A percentile compares a stretch with the other conserved stretches of the same genome.
Evolutionary conservation across 306 rosid genomes (phyloP).

Genomic region (Medicago lupulina): DNA sequence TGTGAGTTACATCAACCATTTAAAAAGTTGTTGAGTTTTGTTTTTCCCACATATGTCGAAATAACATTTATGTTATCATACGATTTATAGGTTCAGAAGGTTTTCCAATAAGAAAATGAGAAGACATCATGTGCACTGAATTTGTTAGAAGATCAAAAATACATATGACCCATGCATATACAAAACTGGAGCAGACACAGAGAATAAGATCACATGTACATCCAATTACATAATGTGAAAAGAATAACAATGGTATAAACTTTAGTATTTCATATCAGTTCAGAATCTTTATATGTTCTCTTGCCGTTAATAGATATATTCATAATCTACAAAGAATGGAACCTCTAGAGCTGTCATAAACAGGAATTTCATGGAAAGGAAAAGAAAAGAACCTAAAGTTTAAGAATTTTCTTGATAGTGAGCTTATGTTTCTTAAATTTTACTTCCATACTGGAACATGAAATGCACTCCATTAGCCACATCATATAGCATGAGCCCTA

Average conservation of each 20-base stretch:
- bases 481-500: constrained; percentile 85
- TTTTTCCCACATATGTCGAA: too few species aligned
- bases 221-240: constrained; percentile 22
- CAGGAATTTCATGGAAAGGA: constrained; percentile 37
- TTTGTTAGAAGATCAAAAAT: not conserved
- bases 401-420: constrained; percentile 47
- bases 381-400: constrained; percentile 36
- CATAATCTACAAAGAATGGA: constrained; percentile 41
- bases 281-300: constrained; percentile 51
- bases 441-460: constrained; percentile 51
- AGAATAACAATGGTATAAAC: constrained; percentile 19
- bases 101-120: not conserved
- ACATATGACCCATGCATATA: not conserved
- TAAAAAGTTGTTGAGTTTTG: too few species aligned
- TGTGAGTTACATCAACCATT: not conserved
- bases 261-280: constrained; percentile 51
- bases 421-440: constrained; percentile 40
- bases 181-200: not conserved
- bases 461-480: constrained; percentile 74
- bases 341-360: constrained; percentile 42
- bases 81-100: not conserved
- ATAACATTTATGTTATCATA: too few species aligned
- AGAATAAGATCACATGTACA: constrained; percentile 23
- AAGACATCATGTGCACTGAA: not conserved
- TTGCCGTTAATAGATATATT: constrained; percentile 36